Evolutionary conservation across 129 eudicot species (phyloP).

Genomic region (Centaurea solstitialis): DNA sequence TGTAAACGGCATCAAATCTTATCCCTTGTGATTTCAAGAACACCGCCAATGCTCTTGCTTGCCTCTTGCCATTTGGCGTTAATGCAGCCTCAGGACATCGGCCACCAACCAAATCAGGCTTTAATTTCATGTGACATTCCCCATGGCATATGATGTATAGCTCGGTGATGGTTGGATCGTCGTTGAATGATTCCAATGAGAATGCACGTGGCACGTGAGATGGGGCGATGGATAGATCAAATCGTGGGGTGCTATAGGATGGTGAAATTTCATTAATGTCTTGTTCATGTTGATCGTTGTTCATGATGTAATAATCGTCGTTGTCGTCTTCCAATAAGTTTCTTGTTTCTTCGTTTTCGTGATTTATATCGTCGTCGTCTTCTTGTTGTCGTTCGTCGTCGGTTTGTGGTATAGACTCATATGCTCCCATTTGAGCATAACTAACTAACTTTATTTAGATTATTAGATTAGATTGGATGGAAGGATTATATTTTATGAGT

Average conservation of each 20-base stretch:
- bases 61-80: constrained; percentile 73
- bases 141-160: constrained; percentile 70
- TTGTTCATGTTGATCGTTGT: constrained; percentile 48
- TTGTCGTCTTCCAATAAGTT: constrained; percentile 16
- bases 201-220: constrained; percentile 37
- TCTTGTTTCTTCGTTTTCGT: constrained; percentile 20
- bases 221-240: constrained; percentile 52
- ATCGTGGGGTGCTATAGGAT: constrained; percentile 61
- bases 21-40: constrained; percentile 78
- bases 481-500: too few species aligned
- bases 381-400: constrained; percentile 42
- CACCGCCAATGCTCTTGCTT: constrained; percentile 80
- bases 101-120: constrained; percentile 78
- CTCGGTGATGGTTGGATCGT: constrained; percentile 50
- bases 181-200: constrained; percentile 33
- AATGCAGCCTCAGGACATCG: constrained; percentile 69
- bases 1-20: constrained; percentile 58
- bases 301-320: constrained; percentile 14
- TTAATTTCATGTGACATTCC: constrained; percentile 72
- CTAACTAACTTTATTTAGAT: too few species aligned
- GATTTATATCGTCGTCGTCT: constrained; percentile 35
- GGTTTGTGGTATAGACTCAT: constrained; percentile 53
- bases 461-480: too few species aligned
- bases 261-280: constrained; percentile 73
- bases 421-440: constrained; percentile 51